Conservation (phyloP, 805 yeast species). For the Blastobotrys americana region DNA sequence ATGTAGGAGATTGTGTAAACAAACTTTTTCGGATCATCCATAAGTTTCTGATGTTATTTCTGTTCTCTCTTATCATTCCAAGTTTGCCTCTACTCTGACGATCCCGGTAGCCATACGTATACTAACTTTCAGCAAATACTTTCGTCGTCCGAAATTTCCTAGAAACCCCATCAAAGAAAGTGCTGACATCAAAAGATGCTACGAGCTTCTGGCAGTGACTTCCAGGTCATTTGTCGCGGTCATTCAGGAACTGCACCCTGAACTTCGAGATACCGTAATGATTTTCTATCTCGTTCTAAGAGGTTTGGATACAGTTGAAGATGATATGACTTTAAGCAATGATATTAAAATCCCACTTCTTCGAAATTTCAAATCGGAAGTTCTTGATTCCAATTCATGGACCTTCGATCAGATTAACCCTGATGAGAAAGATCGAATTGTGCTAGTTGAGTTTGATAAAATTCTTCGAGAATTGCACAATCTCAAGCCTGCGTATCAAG, state of each 20-base stretch:
- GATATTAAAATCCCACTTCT: conserved; percentile 66
- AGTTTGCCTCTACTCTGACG: no score
- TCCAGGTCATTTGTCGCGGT: conserved; percentile 95
- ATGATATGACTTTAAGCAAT: conserved; percentile 82
- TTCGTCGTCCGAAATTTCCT: conserved; percentile 50
- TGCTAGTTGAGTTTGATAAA: conserved; percentile 68
- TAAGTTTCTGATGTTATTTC: background rate
- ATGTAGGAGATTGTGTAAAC: background rate
- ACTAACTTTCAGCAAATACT: conserved; percentile 32
- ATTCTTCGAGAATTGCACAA: conserved; percentile 65
- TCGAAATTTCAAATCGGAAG: conserved; percentile 51
- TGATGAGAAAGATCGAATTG: conserved; percentile 73
- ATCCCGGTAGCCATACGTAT: background rate
- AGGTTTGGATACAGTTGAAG: conserved; percentile 93
- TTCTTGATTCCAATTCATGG: conserved; percentile 65
- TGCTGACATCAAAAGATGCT: conserved; percentile 53
- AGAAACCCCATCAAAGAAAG: conserved; percentile 37
- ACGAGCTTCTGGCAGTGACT: conserved; percentile 55
- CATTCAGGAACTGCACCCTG: conserved; percentile 84
- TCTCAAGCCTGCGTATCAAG: conserved; percentile 69
- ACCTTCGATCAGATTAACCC: conserved; percentile 58
- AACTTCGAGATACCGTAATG: conserved; percentile 67
- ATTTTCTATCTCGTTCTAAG: conserved; percentile 78
- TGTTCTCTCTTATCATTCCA: background rate
- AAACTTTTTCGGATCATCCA: conserved; percentile 1